Conservation (phyloP, 1,139 yeast species). For the Geotrichum macrosporum region DNA sequence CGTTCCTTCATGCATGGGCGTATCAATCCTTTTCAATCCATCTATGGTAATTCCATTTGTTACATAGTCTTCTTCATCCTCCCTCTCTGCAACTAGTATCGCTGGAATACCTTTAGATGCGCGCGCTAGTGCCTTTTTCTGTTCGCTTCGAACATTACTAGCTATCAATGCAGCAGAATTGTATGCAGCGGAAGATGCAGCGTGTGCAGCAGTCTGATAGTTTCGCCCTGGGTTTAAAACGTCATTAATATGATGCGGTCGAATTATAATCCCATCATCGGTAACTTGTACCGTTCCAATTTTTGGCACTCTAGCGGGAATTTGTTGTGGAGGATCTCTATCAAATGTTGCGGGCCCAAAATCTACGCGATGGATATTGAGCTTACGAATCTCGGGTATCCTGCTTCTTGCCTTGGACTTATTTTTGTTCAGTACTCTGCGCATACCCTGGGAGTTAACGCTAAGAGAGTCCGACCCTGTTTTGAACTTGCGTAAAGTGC, state of each 20-base stretch:
- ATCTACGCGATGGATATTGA: constrained; percentile 45
- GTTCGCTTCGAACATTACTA: constrained; percentile 26
- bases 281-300: constrained; percentile 68
- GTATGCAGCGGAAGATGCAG: constrained; percentile 35
- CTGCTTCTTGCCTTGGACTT: constrained; percentile 30
- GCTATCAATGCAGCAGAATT: constrained; percentile 36
- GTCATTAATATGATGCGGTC: constrained; percentile 30
- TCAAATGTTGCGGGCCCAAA: constrained; percentile 68
- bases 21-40: not conserved
- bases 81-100: not conserved
- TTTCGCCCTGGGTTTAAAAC: constrained; percentile 16
- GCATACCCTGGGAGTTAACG: not conserved
- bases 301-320: constrained; percentile 80
- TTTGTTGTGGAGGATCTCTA: constrained; percentile 90
- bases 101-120: not conserved
- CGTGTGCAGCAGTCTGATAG: constrained; percentile 32
- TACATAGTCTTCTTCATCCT: constrained; percentile 6
- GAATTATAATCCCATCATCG: constrained; percentile 34
- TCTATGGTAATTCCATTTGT: not conserved
- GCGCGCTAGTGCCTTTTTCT: not conserved
- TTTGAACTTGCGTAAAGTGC: constrained; percentile 13
- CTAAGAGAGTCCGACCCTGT: not conserved
- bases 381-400: constrained; percentile 14
- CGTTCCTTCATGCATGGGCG: constrained; percentile 9
- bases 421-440: constrained; percentile 6